Conservation (phyloP, 768 basidiomycete species). For the Collybia nuda region DNA sequence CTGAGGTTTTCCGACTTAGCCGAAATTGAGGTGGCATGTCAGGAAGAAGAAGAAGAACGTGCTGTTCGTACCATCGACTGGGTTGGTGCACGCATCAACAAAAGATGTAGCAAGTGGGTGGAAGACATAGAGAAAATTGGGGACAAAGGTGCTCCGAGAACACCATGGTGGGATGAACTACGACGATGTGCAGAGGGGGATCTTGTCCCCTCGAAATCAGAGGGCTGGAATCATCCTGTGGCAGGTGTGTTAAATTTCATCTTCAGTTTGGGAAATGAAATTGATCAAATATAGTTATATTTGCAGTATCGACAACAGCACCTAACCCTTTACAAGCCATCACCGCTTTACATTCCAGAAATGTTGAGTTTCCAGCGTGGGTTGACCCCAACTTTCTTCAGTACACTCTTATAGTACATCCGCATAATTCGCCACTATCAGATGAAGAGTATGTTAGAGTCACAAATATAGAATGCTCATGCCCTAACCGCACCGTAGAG, state of each 20-base stretch:
- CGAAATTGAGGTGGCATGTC: conserved; percentile 72
- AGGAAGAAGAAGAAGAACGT: conserved; percentile 78
- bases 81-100: conserved; percentile 72
- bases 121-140: conserved; percentile 55
- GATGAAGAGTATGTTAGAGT: conserved; percentile 69
- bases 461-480: not conserved
- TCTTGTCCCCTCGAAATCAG: conserved; percentile 63
- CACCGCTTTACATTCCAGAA: conserved; percentile 68
- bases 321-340: conserved; percentile 82
- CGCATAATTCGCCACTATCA: conserved; percentile 63
- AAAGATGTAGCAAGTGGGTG: conserved; percentile 68
- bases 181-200: conserved; percentile 77
- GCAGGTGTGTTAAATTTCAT: conserved; percentile 48
- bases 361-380: conserved; percentile 74
- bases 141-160: conserved; percentile 39
- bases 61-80: conserved; percentile 83
- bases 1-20: conserved; percentile 76
- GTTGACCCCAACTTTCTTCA: conserved; percentile 71
- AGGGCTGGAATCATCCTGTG: conserved; percentile 88
- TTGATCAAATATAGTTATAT: conserved; percentile 55
- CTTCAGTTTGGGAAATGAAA: conserved; percentile 9
- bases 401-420: conserved; percentile 79
- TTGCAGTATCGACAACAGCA: conserved; percentile 80
- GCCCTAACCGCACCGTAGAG: conserved; percentile 38
- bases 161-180: conserved; percentile 91